Evolutionary conservation across 2,329 filamentous ascomycete genomes (phyloP).

Genomic region (Macroventuria anomochaeta): DNA sequence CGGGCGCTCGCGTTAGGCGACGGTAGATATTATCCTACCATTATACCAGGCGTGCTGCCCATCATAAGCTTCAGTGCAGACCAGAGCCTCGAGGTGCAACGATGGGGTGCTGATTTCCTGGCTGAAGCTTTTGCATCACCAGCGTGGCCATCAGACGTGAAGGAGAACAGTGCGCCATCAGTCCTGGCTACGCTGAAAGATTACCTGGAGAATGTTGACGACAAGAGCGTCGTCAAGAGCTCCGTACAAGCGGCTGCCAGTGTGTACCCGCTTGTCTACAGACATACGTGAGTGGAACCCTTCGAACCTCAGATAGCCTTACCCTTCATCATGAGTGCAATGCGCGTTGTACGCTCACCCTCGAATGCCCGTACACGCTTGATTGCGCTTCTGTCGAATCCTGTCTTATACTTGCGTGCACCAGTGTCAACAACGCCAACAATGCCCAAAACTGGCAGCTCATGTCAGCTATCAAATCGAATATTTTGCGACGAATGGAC

Average conservation of each 20-base stretch:
- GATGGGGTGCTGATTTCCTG: slow-evolving; percentile 96
- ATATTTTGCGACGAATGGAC: slow-evolving; percentile 89
- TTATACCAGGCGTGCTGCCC: slow-evolving; percentile 90
- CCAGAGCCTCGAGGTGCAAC: slow-evolving; percentile 72
- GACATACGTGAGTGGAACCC: slow-evolving; percentile 81
- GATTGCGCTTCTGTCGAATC: slow-evolving; percentile 29
- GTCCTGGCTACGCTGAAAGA: slow-evolving; percentile 75
- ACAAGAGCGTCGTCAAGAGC: slow-evolving; percentile 81
- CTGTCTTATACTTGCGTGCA: slow-evolving; percentile 45
- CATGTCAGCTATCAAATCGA: slow-evolving; percentile 87
- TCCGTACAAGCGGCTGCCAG: slow-evolving; percentile 88
- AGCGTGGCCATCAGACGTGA: slow-evolving; percentile 76
- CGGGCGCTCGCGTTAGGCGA: slow-evolving; percentile 88
- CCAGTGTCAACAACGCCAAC: slow-evolving; percentile 84
- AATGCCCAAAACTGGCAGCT: slow-evolving; percentile 84
- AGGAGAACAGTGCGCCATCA: slow-evolving; percentile 77
- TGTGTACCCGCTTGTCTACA: slow-evolving; percentile 89
- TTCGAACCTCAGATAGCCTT: slow-evolving; percentile 31
- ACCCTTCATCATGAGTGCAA: slow-evolving; percentile 22
- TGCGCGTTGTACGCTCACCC: slow-evolving; percentile 22
- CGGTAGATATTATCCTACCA: slow-evolving; percentile 85
- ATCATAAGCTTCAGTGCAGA: slow-evolving; percentile 79
- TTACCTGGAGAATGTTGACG: slow-evolving; percentile 65
- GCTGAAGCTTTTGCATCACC: slow-evolving; percentile 96
- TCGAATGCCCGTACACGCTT: slow-evolving; percentile 22